Base-by-base conservation (phyloP, 768 basidiomycete species). In the Lactarius akahatsu region DNA sequence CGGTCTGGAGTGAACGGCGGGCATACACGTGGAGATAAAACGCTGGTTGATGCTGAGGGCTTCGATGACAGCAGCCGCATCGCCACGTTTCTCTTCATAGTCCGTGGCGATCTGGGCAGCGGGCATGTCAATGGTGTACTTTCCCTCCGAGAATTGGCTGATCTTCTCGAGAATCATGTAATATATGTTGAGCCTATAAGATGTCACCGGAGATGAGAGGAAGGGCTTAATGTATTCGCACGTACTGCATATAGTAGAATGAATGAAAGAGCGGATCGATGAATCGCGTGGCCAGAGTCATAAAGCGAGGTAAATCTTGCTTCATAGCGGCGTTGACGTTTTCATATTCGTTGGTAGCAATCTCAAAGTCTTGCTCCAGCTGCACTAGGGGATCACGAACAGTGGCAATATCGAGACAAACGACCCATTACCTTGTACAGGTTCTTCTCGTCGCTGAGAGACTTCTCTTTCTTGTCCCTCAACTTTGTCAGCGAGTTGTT, bases 161-260 rank as follows among this genome's bases (percentile, higher is more conserved):
- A 98, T 81, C 80, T 96, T 98, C 79, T 99, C 97, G 66, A 97
- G 82, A 74, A 98, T 86, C 64, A 97, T 80, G 78, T 98, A 98
- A 80, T 88, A 96, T 65, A 96, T 89, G 76, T 97, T 96, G 71
- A 96, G 81, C 78, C 94, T 96, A 70, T 10, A 20, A 32, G 11
- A 41, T 28, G 56, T 50, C 28, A 59, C 45, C 26, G 58, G 50
- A 40, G 20, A 10, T 18, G 32, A 30, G 10, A 57, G 40, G 30
- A 20, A 50, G 9, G 58, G 50, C 2, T 28, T 41, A 54, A 43
- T 41, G 60, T 43, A 56, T 64, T 69, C 10, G 66, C 34, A 86
- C 94, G 74, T 73, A 96, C 94, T 98, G 94, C 95, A 99, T 98
- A 77, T 96, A 99, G 82, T 91, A 99, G 83, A 95, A 95, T 20